Conservation (phyloP, 495 filamentous ascomycete genomes). For the Podospora conica region DNA sequence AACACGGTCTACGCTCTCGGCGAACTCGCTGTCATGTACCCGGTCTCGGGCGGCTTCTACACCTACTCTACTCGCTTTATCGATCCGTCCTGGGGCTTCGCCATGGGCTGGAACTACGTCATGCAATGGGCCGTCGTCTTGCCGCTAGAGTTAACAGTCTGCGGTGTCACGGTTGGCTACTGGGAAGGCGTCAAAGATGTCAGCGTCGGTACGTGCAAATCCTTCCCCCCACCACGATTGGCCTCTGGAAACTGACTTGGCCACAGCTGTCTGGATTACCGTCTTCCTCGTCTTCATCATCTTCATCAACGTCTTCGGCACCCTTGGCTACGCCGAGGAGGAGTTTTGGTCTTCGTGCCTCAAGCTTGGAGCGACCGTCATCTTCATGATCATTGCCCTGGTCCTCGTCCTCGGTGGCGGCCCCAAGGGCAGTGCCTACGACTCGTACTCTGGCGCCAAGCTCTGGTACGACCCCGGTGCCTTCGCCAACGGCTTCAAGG, state of each 20-base stretch:
- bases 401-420: slow-evolving; percentile 65
- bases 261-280: slow-evolving; percentile 55
- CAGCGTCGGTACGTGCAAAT: slow-evolving; percentile 40
- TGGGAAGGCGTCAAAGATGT: slow-evolving; percentile 49
- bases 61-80: slow-evolving; percentile 70
- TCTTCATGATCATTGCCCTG: slow-evolving; percentile 68
- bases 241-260: slow-evolving; percentile 20
- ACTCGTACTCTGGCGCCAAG: slow-evolving; percentile 53
- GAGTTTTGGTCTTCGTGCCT: slow-evolving; percentile 47
- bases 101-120: slow-evolving; percentile 79
- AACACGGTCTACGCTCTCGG: slow-evolving; percentile 63
- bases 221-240: background rate
- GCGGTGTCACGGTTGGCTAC: slow-evolving; percentile 50
- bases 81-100: slow-evolving; percentile 75
- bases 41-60: slow-evolving; percentile 53
- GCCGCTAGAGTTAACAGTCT: slow-evolving; percentile 51
- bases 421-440: slow-evolving; percentile 40
- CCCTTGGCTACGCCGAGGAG: slow-evolving; percentile 68
- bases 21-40: slow-evolving; percentile 68
- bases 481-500: slow-evolving; percentile 63
- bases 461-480: slow-evolving; percentile 67
- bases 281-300: slow-evolving; percentile 49
- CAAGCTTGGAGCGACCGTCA: slow-evolving; percentile 55
- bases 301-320: slow-evolving; percentile 65
- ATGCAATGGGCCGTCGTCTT: slow-evolving; percentile 57